These are phyloP conservation scores for Trametes cingulata DNA, from an alignment of 768 basidiomycete genomes.

Conservation along the genomic window DNA sequence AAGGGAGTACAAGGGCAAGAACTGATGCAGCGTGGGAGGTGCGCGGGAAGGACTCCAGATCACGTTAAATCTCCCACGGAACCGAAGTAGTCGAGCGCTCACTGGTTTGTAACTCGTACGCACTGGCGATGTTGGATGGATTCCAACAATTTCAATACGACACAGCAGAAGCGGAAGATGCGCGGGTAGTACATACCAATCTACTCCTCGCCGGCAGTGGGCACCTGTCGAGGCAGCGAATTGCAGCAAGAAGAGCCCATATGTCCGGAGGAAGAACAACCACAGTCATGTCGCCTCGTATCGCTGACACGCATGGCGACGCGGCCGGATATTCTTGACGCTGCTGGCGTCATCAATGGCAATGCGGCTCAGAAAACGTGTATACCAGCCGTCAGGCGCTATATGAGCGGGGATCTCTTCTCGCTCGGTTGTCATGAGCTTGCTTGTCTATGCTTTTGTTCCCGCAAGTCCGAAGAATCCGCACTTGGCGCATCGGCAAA, in stretches of 20 bases:
- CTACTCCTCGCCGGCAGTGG: no score
- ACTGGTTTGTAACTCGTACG: no score
- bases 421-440: neutral
- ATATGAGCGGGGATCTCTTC: neutral
- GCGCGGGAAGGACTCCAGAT: neutral
- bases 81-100: neutral
- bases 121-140: no score
- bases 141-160: no score
- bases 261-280: no score
- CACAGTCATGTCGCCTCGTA: no score
- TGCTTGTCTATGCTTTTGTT: neutral
- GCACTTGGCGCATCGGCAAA: no score
- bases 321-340: neutral
- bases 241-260: no score
- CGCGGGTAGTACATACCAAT: no score
- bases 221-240: no score
- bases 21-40: neutral
- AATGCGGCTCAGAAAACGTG: constrained; percentile 1
- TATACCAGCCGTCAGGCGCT: neutral
- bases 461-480: neutral
- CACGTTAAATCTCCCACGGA: neutral
- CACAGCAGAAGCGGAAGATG: no score
- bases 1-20: neutral
- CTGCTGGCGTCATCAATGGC: neutral
- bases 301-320: no score